Percentiles rank a stretch among this genome's conserved stretches.
Evolutionary conservation across 495 filamentous ascomycete genomes (phyloP).

Genomic region (Penicillium salamii): DNA sequence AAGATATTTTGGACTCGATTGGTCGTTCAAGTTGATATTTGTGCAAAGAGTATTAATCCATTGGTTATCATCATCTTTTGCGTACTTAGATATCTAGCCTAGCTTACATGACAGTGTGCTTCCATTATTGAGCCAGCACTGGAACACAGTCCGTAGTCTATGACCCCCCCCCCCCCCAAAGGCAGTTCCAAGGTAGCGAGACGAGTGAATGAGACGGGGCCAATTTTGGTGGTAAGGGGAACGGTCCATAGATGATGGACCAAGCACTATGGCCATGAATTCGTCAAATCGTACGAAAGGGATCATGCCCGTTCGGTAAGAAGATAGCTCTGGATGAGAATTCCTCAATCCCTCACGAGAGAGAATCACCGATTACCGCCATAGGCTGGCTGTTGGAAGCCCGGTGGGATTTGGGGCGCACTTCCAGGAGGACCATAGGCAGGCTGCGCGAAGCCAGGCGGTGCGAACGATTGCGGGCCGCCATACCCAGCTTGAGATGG

Average conservation of each 20-base stretch:
- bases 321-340: neutral
- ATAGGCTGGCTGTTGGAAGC: constrained; percentile 51
- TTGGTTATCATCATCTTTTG: too few relatives aligned
- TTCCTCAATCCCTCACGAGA: neutral
- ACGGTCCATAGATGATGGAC: neutral
- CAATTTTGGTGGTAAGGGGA: too few relatives aligned
- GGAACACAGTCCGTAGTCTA: neutral
- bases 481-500: constrained; percentile 76
- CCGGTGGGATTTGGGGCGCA: constrained; percentile 42
- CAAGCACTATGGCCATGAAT: neutral
- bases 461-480: constrained; percentile 67
- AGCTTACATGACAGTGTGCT: constrained; percentile 1
- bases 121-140: neutral
- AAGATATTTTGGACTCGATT: too few relatives aligned
- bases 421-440: constrained; percentile 45
- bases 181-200: too few relatives aligned
- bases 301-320: neutral
- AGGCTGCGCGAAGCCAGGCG: constrained; percentile 54
- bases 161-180: neutral
- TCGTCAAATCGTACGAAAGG: constrained; percentile 9
- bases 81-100: too few relatives aligned
- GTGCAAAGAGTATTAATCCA: too few relatives aligned
- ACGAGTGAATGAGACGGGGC: too few relatives aligned
- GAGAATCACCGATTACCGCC: constrained; percentile 38
- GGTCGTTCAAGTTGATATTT: neutral